These are phyloP conservation scores for Botrytis fabae DNA, from an alignment of 2,329 filamentous ascomycete genomes.

Conservation along the genomic window DNA sequence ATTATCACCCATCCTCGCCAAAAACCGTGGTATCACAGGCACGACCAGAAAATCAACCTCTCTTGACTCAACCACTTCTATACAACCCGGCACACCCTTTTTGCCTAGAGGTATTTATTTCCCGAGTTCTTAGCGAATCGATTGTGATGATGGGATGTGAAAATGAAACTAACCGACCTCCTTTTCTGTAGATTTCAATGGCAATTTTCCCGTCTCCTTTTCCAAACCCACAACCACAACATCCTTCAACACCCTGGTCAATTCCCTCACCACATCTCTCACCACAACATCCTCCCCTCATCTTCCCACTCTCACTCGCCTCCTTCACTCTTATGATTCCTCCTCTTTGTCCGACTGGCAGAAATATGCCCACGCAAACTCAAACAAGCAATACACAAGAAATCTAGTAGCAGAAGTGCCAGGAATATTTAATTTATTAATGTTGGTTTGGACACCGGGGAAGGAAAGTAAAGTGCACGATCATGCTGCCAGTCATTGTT, in stretches of 20 bases:
- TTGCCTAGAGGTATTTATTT: slow-evolving; percentile 20
- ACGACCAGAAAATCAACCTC: slow-evolving; percentile 24
- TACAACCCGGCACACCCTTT: not conserved
- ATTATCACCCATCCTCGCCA: slow-evolving; percentile 11
- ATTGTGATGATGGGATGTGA: not conserved
- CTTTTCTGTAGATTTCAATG: slow-evolving; percentile 9
- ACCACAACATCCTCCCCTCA: slow-evolving; percentile 26
- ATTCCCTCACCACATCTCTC: slow-evolving; percentile 27
- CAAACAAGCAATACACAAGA: slow-evolving; percentile 72
- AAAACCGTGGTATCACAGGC: slow-evolving; percentile 15
- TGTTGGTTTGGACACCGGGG: slow-evolving; percentile 86
- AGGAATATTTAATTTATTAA: slow-evolving; percentile 62
- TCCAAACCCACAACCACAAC: slow-evolving; percentile 5
- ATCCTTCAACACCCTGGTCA: slow-evolving; percentile 30
- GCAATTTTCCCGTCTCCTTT: not conserved
- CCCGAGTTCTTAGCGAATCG: not conserved
- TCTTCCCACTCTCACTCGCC: slow-evolving; percentile 27
- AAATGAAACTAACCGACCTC: slow-evolving; percentile 10
- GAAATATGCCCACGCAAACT: slow-evolving; percentile 70
- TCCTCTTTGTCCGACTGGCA: slow-evolving; percentile 57
- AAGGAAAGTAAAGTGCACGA: slow-evolving; percentile 86
- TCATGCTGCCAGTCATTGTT: slow-evolving; percentile 82
- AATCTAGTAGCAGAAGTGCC: slow-evolving; percentile 91
- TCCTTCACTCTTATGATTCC: slow-evolving; percentile 32
- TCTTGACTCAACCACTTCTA: slow-evolving; percentile 1